These are phyloP conservation scores for Melampsora abietis-canadensis DNA, from an alignment of 1,284 basidiomycete genomes.

Conservation along the genomic window DNA sequence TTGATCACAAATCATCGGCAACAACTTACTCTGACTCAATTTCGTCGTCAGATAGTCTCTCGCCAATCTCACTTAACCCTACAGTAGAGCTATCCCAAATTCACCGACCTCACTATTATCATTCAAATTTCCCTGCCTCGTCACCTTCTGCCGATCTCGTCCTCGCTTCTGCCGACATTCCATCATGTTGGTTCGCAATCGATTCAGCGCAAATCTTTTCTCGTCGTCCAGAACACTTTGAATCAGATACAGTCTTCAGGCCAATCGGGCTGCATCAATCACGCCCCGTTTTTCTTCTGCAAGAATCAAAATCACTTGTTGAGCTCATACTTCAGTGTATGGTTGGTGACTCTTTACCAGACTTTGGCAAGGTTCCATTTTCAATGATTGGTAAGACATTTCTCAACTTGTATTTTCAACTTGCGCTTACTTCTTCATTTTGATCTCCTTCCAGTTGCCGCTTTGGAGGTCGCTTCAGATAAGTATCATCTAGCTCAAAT, in stretches of 20 bases:
- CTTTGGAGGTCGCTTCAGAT: slow-evolving; percentile 7
- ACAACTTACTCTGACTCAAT: too few relatives aligned
- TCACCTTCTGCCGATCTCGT: background rate
- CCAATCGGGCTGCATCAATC: background rate
- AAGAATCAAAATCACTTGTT: background rate
- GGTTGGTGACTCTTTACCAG: background rate
- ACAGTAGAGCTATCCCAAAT: too few relatives aligned
- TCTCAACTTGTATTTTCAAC: background rate
- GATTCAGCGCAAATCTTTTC: background rate
- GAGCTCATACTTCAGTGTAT: slow-evolving; percentile 14
- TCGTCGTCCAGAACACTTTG: slow-evolving; percentile 4
- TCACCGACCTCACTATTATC: background rate
- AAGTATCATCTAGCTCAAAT: background rate
- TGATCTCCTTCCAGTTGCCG: background rate
- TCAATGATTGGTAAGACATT: background rate
- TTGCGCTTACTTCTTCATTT: background rate
- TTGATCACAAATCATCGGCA: too few relatives aligned
- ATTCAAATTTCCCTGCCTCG: background rate
- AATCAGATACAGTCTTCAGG: background rate
- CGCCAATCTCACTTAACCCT: too few relatives aligned
- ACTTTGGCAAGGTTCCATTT: slow-evolving; percentile 6
- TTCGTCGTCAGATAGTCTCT: too few relatives aligned
- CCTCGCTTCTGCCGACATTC: background rate
- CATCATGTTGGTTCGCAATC: background rate
- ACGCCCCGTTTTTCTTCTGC: background rate